Conservation (phyloP, 495 filamentous ascomycete species). For the Amniculicola lignicola region DNA sequence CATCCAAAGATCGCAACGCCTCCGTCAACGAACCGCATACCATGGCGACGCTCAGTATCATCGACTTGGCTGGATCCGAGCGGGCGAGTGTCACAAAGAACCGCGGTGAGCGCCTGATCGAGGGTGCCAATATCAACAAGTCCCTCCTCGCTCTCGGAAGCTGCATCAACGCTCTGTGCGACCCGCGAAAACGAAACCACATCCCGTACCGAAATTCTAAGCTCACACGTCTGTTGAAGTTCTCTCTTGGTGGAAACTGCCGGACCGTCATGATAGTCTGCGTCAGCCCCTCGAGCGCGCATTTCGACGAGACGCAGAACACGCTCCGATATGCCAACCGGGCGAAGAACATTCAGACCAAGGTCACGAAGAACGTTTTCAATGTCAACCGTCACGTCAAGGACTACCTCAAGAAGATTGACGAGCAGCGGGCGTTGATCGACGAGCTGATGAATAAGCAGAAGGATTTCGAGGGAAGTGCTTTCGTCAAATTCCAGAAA, state of each 20-base stretch:
- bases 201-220: slow-evolving; percentile 98
- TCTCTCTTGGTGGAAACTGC: slow-evolving; percentile 95
- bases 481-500: slow-evolving; percentile 87
- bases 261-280: slow-evolving; percentile 99
- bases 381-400: slow-evolving; percentile 99
- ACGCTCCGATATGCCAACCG: slow-evolving; percentile 96
- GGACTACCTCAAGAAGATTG: slow-evolving; percentile 96
- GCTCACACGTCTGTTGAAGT: slow-evolving; percentile 92
- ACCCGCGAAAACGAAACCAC: slow-evolving; percentile 87
- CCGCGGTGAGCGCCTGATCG: slow-evolving; percentile 81
- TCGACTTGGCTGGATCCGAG: slow-evolving; percentile 95
- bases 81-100: slow-evolving; percentile 97
- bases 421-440: slow-evolving; percentile 89
- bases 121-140: slow-evolving; percentile 99
- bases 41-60: slow-evolving; percentile 97
- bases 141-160: slow-evolving; percentile 91
- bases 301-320: slow-evolving; percentile 99
- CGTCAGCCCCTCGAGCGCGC: slow-evolving; percentile 90
- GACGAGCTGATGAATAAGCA: slow-evolving; percentile 91
- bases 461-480: slow-evolving; percentile 80
- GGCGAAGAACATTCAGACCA: slow-evolving; percentile 99
- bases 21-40: slow-evolving; percentile 92
- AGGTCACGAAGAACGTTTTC: slow-evolving; percentile 96
- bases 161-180: slow-evolving; percentile 98
- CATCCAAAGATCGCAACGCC: slow-evolving; percentile 90